Evolutionary conservation across 176 grass and related monocot genomes (phyloP).

Genomic region (Carex littledalei): DNA sequence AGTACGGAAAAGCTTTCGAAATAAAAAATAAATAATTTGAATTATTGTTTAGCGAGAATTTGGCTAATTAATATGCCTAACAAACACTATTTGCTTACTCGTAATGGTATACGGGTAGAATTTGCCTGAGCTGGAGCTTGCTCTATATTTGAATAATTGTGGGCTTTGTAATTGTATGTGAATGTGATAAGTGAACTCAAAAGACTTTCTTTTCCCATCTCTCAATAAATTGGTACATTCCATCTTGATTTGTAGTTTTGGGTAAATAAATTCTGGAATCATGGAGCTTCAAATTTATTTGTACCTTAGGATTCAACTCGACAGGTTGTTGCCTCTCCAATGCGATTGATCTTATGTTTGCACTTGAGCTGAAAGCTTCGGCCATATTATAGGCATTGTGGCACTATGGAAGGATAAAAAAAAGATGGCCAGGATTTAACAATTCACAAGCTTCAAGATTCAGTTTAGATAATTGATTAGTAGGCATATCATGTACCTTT

Average conservation of each 20-base stretch:
- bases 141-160: not conserved
- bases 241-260: not conserved
- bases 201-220: not conserved
- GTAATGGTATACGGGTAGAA: not conserved
- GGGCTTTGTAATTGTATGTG: not conserved
- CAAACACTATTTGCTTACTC: not conserved
- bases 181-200: not conserved
- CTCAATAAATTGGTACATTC: not conserved
- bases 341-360: not conserved
- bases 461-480: not conserved
- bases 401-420: not conserved
- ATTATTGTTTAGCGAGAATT: not conserved
- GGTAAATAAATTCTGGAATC: not conserved
- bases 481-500: not conserved
- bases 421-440: not conserved
- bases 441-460: not conserved
- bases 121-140: not conserved
- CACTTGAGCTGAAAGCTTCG: no score
- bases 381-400: no score
- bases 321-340: not conserved
- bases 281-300: not conserved
- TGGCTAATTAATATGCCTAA: not conserved
- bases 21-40: conserved; percentile 10
- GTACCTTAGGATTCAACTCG: not conserved
- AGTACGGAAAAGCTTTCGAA: not conserved